A percentile compares a stretch with the other conserved stretches of the same genome.
Conservation (phyloP, 345 rosid species). For the Citrus inodora region DNA sequence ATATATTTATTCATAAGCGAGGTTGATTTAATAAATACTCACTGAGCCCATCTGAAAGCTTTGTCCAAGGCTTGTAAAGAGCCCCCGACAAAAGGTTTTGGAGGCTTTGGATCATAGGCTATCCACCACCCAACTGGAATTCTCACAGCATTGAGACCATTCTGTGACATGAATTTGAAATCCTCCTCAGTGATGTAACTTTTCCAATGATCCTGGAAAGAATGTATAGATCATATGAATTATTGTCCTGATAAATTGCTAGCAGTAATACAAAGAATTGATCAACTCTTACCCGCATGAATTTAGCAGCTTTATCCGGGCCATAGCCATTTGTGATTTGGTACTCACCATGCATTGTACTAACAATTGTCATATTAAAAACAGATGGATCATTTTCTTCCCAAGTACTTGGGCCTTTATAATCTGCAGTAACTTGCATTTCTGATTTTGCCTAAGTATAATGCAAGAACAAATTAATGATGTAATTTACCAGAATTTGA, state of each 20-base stretch:
- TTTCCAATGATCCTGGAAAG: constrained; percentile 29
- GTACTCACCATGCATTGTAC: constrained; percentile 25
- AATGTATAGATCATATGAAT: background rate
- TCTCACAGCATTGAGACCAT: constrained; percentile 34
- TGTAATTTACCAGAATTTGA: background rate
- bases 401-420: constrained; percentile 24
- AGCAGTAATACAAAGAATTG: background rate
- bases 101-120: constrained; percentile 29
- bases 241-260: background rate
- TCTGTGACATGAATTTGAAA: constrained; percentile 31
- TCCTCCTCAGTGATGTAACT: constrained; percentile 33
- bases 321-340: constrained; percentile 40
- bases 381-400: constrained; percentile 31
- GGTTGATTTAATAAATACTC: background rate
- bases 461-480: background rate
- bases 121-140: constrained; percentile 45
- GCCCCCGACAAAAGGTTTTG: constrained; percentile 36
- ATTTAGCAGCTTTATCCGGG: constrained; percentile 25
- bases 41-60: constrained; percentile 37
- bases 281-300: constrained; percentile 20
- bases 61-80: constrained; percentile 29
- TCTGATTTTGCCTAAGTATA: constrained; percentile 20
- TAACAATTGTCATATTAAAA: constrained; percentile 20
- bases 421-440: constrained; percentile 28
- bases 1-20: too few species aligned